phyloP scores from a whole-genome alignment of 129 eudicot genomes.

The Tagetes patula region DNA sequence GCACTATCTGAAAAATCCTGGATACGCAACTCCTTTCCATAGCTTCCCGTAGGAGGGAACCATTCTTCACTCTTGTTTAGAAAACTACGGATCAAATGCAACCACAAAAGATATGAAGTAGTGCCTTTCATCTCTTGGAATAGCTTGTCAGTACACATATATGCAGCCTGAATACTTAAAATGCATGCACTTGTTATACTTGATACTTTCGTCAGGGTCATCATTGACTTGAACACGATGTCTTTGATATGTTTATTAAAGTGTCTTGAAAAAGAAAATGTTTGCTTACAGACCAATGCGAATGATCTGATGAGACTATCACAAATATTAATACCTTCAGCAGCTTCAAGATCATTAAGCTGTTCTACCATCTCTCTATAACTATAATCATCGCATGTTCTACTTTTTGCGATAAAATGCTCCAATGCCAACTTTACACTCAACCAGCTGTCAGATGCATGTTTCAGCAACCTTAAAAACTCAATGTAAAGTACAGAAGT shows the following conservation, averaged over 20 bases:
- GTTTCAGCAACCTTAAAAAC: slow-evolving; percentile 16
- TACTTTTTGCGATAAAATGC: slow-evolving; percentile 16
- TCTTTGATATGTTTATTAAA: not conserved
- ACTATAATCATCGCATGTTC: slow-evolving; percentile 9
- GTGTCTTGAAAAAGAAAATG: slow-evolving; percentile 8
- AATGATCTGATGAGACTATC: not conserved
- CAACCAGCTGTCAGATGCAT: slow-evolving; percentile 18
- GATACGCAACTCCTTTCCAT: slow-evolving; percentile 2
- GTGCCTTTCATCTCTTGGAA: not conserved
- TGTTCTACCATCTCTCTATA: slow-evolving; percentile 23
- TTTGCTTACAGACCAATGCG: not conserved
- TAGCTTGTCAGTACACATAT: not conserved
- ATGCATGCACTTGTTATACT: not conserved
- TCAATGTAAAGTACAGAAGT: slow-evolving; percentile 21
- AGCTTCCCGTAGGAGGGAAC: not conserved
- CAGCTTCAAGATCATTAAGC: slow-evolving; percentile 26
- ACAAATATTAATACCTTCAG: not conserved
- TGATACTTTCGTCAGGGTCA: slow-evolving; percentile 5
- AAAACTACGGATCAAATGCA: not conserved
- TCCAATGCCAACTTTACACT: slow-evolving; percentile 18
- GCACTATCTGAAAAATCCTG: not conserved
- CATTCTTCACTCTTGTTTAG: no score
- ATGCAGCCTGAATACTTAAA: not conserved
- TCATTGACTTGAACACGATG: not conserved
- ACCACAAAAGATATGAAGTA: not conserved